Percentiles rank a stretch among this genome's conserved stretches.
phyloP scores from a whole-genome alignment of 345 rosid genomes.

The Physaria fendleri region DNA sequence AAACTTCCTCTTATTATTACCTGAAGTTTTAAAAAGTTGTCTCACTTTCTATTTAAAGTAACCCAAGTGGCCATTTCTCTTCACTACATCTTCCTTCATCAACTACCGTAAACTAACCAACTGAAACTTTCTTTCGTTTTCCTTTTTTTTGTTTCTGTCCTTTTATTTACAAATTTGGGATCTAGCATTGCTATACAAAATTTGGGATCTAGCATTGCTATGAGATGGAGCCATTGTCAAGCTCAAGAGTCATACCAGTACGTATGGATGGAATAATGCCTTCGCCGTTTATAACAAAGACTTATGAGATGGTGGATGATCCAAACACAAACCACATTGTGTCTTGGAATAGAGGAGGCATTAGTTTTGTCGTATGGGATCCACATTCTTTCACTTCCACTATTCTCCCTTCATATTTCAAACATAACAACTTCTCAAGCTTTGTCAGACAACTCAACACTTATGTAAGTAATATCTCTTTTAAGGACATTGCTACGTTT shows the following conservation, averaged over 20 bases:
- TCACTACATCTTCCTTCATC: conserved; percentile 16
- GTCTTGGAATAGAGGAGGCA: conserved; percentile 64
- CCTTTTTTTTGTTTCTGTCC: not conserved
- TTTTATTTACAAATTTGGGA: not conserved
- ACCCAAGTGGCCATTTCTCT: conserved; percentile 12
- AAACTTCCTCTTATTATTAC: not conserved
- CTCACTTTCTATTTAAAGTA: not conserved
- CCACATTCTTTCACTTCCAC: conserved; percentile 58
- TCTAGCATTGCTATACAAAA: too few relatives aligned
- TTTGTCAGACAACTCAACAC: conserved; percentile 89
- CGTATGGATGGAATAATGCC: conserved; percentile 75
- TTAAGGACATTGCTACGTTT: not conserved
- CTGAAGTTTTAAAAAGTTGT: too few relatives aligned
- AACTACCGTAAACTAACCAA: conserved; percentile 10
- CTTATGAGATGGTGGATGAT: conserved; percentile 80
- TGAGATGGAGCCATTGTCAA: conserved; percentile 13
- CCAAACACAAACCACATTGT: conserved; percentile 53
- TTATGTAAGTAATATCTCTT: conserved; percentile 51
- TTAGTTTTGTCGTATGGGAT: conserved; percentile 79
- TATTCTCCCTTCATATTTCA: conserved; percentile 73
- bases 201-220: not conserved
- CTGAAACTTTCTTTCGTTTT: not conserved
- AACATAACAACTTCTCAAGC: conserved; percentile 93
- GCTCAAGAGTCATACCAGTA: conserved; percentile 4
- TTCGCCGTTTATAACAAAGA: conserved; percentile 76